Conservation (phyloP, 345 rosid species). For the Populus ilicifolia region DNA sequence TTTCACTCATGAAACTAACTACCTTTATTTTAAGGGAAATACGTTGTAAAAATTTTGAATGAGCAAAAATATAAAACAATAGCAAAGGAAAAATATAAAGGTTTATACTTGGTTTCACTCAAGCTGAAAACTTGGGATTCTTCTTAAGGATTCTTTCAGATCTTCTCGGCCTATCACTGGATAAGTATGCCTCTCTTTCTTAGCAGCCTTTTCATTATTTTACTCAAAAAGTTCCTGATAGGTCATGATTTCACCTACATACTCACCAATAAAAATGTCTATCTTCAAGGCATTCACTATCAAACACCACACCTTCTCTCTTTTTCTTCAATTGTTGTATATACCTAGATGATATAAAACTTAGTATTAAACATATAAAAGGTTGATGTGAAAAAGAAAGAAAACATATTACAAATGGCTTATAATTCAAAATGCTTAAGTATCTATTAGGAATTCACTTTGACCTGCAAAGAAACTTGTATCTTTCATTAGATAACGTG, state of each 20-base stretch:
- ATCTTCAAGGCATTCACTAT: conserved; percentile 9
- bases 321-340: conserved; percentile 14
- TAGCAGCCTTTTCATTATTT: conserved; percentile 14
- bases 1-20: no score
- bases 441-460: background rate
- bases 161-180: background rate
- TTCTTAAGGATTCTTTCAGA: no score
- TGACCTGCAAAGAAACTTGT: conserved; percentile 21
- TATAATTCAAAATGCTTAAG: background rate
- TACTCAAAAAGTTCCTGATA: conserved; percentile 14
- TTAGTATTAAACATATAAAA: background rate
- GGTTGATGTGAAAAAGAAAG: background rate
- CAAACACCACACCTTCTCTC: conserved; percentile 15
- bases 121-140: no score
- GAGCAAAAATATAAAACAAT: no score
- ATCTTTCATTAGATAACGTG: conserved; percentile 18
- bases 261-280: conserved; percentile 19
- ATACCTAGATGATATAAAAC: conserved; percentile 9
- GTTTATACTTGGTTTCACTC: no score
- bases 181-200: conserved; percentile 21
- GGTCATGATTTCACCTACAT: conserved; percentile 19
- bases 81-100: no score
- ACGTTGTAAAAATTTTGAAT: no score
- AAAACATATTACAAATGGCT: background rate
- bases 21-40: no score